phyloP scores from a whole-genome alignment of 129 eudicot species.

The Dittrichia graveolens region DNA sequence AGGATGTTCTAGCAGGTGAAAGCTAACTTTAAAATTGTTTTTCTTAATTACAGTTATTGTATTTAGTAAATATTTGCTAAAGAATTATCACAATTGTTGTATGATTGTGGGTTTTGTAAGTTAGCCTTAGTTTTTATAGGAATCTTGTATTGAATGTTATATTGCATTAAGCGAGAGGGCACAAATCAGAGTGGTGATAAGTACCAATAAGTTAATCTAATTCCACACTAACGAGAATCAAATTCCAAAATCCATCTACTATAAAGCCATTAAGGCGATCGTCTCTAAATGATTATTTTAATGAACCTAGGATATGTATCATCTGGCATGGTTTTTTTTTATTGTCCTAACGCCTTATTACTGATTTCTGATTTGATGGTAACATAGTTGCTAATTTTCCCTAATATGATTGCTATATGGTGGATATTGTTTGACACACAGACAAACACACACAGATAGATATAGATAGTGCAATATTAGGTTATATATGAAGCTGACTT shows the following conservation, averaged over 20 bases:
- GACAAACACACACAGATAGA: neutral
- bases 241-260: neutral
- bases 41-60: neutral
- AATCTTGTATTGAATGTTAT: neutral
- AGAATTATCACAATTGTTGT: neutral
- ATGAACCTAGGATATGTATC: constrained; percentile 8
- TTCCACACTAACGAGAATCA: too few relatives aligned
- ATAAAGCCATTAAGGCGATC: too few relatives aligned
- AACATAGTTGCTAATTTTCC: too few relatives aligned
- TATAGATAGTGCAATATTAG: neutral
- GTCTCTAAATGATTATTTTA: neutral
- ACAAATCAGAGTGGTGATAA: neutral
- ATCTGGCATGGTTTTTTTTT: too few relatives aligned
- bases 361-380: too few relatives aligned
- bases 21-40: neutral
- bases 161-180: neutral
- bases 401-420: too few relatives aligned
- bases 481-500: constrained; percentile 12
- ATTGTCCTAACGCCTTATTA: too few relatives aligned
- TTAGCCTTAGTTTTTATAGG: neutral
- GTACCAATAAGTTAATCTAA: neutral
- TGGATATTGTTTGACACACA: neutral
- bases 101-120: neutral
- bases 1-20: too few relatives aligned
- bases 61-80: constrained; percentile 1